Evolutionary conservation across 371 early-diverging fungal species (phyloP), one percentile per base, ranked within the genome.

Genomic region (Dichotomocladium elegans): DNA sequence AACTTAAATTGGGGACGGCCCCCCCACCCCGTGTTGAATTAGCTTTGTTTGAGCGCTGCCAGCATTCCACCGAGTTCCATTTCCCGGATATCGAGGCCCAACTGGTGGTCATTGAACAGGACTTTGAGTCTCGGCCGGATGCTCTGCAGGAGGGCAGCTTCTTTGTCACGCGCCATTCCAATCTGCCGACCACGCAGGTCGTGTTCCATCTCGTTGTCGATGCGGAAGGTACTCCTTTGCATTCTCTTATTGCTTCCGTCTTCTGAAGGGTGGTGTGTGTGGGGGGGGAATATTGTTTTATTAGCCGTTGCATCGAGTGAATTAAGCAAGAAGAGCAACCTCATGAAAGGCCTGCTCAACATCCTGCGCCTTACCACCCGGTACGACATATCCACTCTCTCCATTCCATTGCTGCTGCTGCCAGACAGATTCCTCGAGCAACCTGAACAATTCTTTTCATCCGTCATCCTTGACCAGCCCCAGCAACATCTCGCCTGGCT

Each of bases 151-250:
- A 79, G 68, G 91, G 92, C 21, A 83, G 87, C 41, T 83, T 89
- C 56, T 82, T 91, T 52, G 61, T 90, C 35, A 90, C 92, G 10
- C 68, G 81, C 37, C 92, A 91, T 61, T 88, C 89, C 14, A 90
- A 91, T 54, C 57, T 91, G 17, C 89, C 89, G 0, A 63, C 79
- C 48, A 73, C 82, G 3, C 90, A 91, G 55, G 79, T 88, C 6
- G 81, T 88, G 5, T 91, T 89, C 53, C 90, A 90, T 51, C 61
- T 91, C 26, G 58, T 86, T 22, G 65, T 81, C 27, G 79, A 74
- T 29, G 73, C 74, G 12, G 66, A 74, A 46, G 70, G 84, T 82
- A 58, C 52, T 29, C 34, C 11, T 49, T 10, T 34, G 11, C 15
- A 35, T 49, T 3, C 12, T 25, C 9, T 43, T 47, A 24, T 9